Evolutionary conservation across 1,139 yeast genomes (phyloP).

Genomic region (Lodderomyces oxycetoniae): DNA sequence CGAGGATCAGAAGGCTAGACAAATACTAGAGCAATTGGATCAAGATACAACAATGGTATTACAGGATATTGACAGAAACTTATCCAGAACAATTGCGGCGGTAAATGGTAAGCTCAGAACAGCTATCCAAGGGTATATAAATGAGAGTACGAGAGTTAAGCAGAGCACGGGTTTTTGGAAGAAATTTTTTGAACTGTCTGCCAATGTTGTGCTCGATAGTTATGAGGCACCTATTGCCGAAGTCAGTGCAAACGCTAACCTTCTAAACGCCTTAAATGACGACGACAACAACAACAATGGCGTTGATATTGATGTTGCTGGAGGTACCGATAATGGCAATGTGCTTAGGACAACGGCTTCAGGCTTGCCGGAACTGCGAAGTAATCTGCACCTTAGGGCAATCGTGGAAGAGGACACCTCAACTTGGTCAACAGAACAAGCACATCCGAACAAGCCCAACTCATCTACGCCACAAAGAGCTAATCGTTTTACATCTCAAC

Average conservation of each 20-base stretch:
- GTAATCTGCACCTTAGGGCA: slow-evolving; percentile 9
- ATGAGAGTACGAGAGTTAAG: slow-evolving; percentile 54
- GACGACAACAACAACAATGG: slow-evolving; percentile 5
- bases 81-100: slow-evolving; percentile 58
- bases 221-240: slow-evolving; percentile 45
- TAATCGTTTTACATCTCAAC: neutral
- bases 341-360: too few relatives aligned
- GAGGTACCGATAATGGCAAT: neutral
- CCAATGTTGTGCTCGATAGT: slow-evolving; percentile 59
- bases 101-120: slow-evolving; percentile 63
- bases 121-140: slow-evolving; percentile 53
- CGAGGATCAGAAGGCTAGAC: slow-evolving; percentile 32
- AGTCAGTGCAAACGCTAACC: slow-evolving; percentile 14
- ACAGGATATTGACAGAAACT: slow-evolving; percentile 74
- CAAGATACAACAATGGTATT: slow-evolving; percentile 75
- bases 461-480: slow-evolving; percentile 36
- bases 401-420: slow-evolving; percentile 31
- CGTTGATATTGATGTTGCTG: neutral
- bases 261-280: slow-evolving; percentile 15
- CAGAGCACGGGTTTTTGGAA: slow-evolving; percentile 67
- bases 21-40: slow-evolving; percentile 68
- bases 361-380: too few relatives aligned
- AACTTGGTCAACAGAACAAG: slow-evolving; percentile 37
- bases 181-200: slow-evolving; percentile 68
- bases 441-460: slow-evolving; percentile 17